phyloP scores from a whole-genome alignment of 2,329 filamentous ascomycete species.

The Geosmithia morbida region DNA sequence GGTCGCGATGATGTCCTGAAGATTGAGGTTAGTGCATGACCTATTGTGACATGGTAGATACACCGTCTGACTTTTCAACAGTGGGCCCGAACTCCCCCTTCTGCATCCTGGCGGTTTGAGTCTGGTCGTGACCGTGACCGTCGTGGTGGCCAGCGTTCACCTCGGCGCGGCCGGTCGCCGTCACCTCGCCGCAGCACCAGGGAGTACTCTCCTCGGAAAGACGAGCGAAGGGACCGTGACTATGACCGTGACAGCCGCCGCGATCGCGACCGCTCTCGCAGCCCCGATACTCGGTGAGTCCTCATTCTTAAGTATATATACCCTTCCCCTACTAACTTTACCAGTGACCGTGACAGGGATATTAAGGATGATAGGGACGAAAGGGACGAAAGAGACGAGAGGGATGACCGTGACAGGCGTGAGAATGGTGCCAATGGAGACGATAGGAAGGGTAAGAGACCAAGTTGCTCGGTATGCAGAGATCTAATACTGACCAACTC shows the following conservation, averaged over 20 bases:
- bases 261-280: conserved; percentile 63
- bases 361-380: conserved; percentile 22
- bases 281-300: conserved; percentile 45
- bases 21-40: conserved; percentile 63
- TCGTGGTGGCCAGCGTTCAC: conserved; percentile 33
- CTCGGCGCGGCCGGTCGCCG: conserved; percentile 58
- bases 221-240: conserved; percentile 67
- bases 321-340: conserved; percentile 3
- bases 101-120: conserved; percentile 96
- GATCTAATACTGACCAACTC: conserved; percentile 8
- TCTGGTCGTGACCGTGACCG: conserved; percentile 68
- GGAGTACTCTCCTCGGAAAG: conserved; percentile 78
- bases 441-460: conserved; percentile 66
- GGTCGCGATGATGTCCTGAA: conserved; percentile 91
- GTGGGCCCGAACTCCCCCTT: conserved; percentile 98
- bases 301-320: not conserved
- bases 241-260: conserved; percentile 63
- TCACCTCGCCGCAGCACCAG: conserved; percentile 63
- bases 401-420: conserved; percentile 58
- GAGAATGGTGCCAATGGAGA: conserved; percentile 74
- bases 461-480: conserved; percentile 8
- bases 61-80: conserved; percentile 20
- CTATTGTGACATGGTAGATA: not conserved
- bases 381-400: conserved; percentile 47
- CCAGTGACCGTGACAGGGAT: conserved; percentile 30